Evolutionary conservation across 1,139 yeast species (phyloP).

Genomic region (Schwanniomyces etchellsii): DNA sequence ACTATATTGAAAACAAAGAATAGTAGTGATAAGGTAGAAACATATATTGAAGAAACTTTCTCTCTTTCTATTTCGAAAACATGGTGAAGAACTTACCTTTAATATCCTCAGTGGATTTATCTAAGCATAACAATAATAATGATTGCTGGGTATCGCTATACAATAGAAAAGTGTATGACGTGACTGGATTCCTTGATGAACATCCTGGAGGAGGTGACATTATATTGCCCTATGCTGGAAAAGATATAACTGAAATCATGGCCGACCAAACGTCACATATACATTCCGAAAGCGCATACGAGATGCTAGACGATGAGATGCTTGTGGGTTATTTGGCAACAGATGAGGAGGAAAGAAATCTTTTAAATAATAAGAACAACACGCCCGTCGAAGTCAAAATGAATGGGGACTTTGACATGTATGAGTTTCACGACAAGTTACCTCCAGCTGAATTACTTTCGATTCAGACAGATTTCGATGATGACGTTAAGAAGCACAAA

Average conservation of each 20-base stretch:
- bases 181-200: slow-evolving; percentile 69
- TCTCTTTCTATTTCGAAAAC: too few species aligned
- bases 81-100: slow-evolving; percentile 30
- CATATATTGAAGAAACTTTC: too few species aligned
- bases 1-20: too few species aligned
- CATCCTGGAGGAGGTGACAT: slow-evolving; percentile 87
- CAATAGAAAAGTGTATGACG: slow-evolving; percentile 73
- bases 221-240: slow-evolving; percentile 72
- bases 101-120: slow-evolving; percentile 34
- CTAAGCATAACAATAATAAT: slow-evolving; percentile 41
- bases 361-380: slow-evolving; percentile 34
- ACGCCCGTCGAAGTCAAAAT: slow-evolving; percentile 41
- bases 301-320: slow-evolving; percentile 74
- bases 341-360: slow-evolving; percentile 36
- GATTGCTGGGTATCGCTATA: slow-evolving; percentile 79
- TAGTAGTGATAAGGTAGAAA: too few species aligned
- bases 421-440: slow-evolving; percentile 52
- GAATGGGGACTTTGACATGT: slow-evolving; percentile 21
- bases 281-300: slow-evolving; percentile 85
- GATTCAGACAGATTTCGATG: slow-evolving; percentile 70
- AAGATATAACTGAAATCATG: slow-evolving; percentile 75
- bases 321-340: slow-evolving; percentile 44
- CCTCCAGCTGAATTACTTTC: slow-evolving; percentile 69
- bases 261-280: slow-evolving; percentile 64
- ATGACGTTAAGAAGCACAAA: slow-evolving; percentile 71